Percentiles rank a stretch among this genome's conserved stretches.
These are phyloP conservation scores for Tetrapyrgos nigripes DNA, from an alignment of 1,284 basidiomycete genomes.

Conservation along the genomic window DNA sequence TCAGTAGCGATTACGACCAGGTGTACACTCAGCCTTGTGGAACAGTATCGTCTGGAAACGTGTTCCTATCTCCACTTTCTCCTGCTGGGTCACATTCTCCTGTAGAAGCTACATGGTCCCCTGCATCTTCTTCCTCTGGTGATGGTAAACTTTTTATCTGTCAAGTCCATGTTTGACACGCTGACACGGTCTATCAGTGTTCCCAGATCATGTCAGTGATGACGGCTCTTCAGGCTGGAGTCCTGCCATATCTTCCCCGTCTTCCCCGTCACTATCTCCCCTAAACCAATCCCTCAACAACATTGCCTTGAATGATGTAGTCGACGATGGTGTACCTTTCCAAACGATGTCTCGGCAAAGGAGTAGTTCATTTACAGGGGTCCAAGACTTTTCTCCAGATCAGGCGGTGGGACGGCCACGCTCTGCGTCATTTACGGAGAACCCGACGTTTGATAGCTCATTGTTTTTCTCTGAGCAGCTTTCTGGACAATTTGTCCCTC, in stretches of 20 bases:
- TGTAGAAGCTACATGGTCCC: conserved; percentile 13
- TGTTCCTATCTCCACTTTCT: conserved; percentile 13
- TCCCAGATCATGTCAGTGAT: conserved; percentile 17
- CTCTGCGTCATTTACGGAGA: conserved; percentile 14
- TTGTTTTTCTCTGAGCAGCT: background rate
- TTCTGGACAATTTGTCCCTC: background rate
- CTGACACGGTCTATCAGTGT: conserved; percentile 2
- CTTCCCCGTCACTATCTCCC: conserved; percentile 17
- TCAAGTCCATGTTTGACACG: background rate
- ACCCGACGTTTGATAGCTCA: background rate
- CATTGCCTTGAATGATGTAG: conserved; percentile 9
- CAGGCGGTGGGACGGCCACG: conserved; percentile 7
- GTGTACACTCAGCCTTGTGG: background rate
- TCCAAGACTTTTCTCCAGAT: conserved; percentile 3
- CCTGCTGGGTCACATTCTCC: conserved; percentile 15
- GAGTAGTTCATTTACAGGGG: conserved; percentile 16
- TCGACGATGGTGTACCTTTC: background rate
- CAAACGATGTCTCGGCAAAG: conserved; percentile 4
- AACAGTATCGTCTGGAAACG: conserved; percentile 14
- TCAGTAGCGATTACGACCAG: background rate
- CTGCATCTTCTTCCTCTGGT: conserved; percentile 15
- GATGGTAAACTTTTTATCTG: conserved; percentile 12
- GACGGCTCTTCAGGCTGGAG: conserved; percentile 17
- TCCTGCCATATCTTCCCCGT: conserved; percentile 17
- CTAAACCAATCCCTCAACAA: conserved; percentile 14